A percentile compares a stretch with the other conserved stretches of the same genome.
Evolutionary conservation across 139 green algal species (phyloP).

Genomic region (Chlorella sp.): DNA sequence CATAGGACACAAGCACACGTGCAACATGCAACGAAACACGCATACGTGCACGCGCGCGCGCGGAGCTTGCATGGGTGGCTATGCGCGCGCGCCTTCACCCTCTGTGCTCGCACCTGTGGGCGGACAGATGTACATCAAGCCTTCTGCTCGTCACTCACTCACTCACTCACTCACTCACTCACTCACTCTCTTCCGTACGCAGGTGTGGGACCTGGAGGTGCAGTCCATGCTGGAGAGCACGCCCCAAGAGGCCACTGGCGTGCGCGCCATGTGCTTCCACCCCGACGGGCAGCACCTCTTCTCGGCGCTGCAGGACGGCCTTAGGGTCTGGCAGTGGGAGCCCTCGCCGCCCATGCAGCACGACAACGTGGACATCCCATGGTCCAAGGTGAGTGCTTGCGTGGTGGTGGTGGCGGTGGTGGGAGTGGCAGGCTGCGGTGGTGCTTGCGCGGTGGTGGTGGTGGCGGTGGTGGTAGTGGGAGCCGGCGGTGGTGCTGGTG

Average conservation of each 20-base stretch:
- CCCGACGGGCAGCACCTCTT: slow-evolving; percentile 61
- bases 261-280: slow-evolving; percentile 63
- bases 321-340: slow-evolving; percentile 67
- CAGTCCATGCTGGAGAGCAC: slow-evolving; percentile 49
- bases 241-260: slow-evolving; percentile 46
- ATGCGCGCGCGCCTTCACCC: too few relatives aligned
- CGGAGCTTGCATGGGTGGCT: too few relatives aligned
- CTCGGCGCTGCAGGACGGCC: slow-evolving; percentile 42
- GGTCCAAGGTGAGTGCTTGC: slow-evolving; percentile 41
- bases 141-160: too few relatives aligned
- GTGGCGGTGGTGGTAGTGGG: too few relatives aligned
- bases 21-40: too few relatives aligned
- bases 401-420: too few relatives aligned
- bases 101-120: background rate
- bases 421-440: too few relatives aligned
- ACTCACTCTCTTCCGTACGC: background rate
- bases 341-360: slow-evolving; percentile 30
- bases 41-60: too few relatives aligned
- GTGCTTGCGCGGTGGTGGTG: too few relatives aligned
- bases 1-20: too few relatives aligned
- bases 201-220: slow-evolving; percentile 79
- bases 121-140: background rate
- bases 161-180: background rate
- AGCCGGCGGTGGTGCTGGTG: too few relatives aligned
- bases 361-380: slow-evolving; percentile 63